Conservation (phyloP, 495 filamentous ascomycete genomes). For the Apiosordaria backusii region DNA sequence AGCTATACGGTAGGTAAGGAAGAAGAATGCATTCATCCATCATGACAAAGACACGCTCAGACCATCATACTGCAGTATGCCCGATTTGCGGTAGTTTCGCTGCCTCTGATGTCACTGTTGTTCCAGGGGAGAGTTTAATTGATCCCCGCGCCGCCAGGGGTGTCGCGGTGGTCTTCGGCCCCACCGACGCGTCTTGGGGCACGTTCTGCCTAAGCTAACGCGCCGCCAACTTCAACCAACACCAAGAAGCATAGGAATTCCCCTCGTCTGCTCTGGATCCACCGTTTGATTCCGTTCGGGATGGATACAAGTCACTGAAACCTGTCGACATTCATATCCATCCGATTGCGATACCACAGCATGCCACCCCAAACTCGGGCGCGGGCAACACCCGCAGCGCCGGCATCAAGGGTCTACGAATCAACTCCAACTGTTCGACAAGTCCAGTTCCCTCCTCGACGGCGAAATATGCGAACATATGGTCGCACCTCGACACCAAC, state of each 20-base stretch:
- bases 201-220: not conserved
- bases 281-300: not conserved
- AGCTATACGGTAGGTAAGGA: too few relatives aligned
- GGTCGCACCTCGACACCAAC: constrained; percentile 31
- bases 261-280: not conserved
- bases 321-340: not conserved
- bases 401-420: constrained; percentile 36
- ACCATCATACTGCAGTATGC: too few relatives aligned
- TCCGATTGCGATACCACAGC: not conserved
- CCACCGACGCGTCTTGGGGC: not conserved
- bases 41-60: not conserved
- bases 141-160: not conserved
- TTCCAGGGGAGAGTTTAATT: not conserved
- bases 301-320: not conserved
- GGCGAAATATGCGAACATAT: constrained; percentile 39
- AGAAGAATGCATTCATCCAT: not conserved
- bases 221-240: not conserved
- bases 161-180: not conserved
- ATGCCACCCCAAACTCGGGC: constrained; percentile 37
- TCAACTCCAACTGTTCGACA: constrained; percentile 40
- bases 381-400: constrained; percentile 19
- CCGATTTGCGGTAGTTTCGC: too few relatives aligned
- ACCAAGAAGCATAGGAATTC: not conserved
- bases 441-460: constrained; percentile 35
- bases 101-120: not conserved